Evolutionary conservation across 495 filamentous ascomycete species (phyloP).

Genomic region (Podospora didyma): DNA sequence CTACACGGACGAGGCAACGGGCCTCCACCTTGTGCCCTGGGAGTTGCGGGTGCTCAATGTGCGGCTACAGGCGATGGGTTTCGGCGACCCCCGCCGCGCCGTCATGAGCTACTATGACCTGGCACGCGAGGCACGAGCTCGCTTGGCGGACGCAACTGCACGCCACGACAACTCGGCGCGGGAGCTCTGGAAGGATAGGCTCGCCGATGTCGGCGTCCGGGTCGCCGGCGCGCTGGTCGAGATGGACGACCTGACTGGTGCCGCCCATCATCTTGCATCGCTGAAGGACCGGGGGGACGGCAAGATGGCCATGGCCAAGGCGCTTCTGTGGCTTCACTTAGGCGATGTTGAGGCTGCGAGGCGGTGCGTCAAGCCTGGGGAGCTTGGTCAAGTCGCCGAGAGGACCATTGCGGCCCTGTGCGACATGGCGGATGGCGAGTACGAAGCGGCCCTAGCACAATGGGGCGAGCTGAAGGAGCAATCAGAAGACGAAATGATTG

Average conservation of each 20-base stretch:
- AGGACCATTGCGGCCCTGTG: slow-evolving; percentile 59
- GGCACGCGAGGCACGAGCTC: slow-evolving; percentile 65
- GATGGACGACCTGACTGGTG: slow-evolving; percentile 82
- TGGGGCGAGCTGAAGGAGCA: slow-evolving; percentile 57
- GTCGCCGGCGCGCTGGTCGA: slow-evolving; percentile 80
- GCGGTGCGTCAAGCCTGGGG: slow-evolving; percentile 34
- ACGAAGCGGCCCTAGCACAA: slow-evolving; percentile 53
- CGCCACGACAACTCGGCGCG: slow-evolving; percentile 42
- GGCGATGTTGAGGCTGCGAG: slow-evolving; percentile 72
- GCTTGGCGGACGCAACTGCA: slow-evolving; percentile 35
- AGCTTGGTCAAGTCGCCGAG: slow-evolving; percentile 20
- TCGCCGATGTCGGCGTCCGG: slow-evolving; percentile 70
- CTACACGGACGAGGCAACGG: slow-evolving; percentile 51
- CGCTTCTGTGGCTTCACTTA: slow-evolving; percentile 67
- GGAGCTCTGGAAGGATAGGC: slow-evolving; percentile 61
- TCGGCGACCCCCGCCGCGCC: slow-evolving; percentile 75
- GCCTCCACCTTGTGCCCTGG: slow-evolving; percentile 74
- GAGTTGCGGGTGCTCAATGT: slow-evolving; percentile 76
- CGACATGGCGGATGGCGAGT: slow-evolving; percentile 75
- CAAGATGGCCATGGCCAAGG: slow-evolving; percentile 40
- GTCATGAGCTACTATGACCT: slow-evolving; percentile 88
- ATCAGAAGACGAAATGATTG: slow-evolving; percentile 54
- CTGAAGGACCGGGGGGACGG: slow-evolving; percentile 33
- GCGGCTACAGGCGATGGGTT: slow-evolving; percentile 77
- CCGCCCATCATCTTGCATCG: slow-evolving; percentile 59